Percentiles rank a stretch among this genome's conserved stretches.
Conservation (phyloP, 202 grass and related monocot species). For the Panicum virgatum region DNA sequence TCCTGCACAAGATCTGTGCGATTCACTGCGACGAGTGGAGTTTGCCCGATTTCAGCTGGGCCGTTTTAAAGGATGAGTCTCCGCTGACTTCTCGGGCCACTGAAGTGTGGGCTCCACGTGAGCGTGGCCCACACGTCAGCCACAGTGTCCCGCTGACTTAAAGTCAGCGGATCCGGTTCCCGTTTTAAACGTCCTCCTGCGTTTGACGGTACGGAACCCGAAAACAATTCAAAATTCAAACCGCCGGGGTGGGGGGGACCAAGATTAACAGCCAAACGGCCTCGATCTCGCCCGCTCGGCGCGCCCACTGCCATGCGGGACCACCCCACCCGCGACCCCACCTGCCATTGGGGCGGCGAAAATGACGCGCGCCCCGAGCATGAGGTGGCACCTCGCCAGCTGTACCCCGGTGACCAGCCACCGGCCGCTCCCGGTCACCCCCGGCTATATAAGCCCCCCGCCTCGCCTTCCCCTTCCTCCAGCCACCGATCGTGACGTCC, state of each 20-base stretch:
- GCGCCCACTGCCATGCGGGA: background rate
- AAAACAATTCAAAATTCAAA: slow-evolving; percentile 59
- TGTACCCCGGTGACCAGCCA: slow-evolving; percentile 43
- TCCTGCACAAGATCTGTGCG: background rate
- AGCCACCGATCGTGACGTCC: slow-evolving; percentile 40
- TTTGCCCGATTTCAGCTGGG: background rate
- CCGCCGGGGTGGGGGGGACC: background rate
- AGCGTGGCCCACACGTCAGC: too few species aligned
- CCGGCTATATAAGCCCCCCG: slow-evolving; percentile 37
- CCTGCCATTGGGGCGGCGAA: slow-evolving; percentile 29
- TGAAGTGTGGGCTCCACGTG: too few species aligned
- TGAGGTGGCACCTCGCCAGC: slow-evolving; percentile 51
- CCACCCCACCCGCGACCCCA: background rate
- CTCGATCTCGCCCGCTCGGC: background rate
- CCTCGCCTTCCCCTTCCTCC: slow-evolving; percentile 20
- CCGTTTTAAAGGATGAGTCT: too few species aligned
- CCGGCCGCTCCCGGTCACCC: slow-evolving; percentile 31
- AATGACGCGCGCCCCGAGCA: slow-evolving; percentile 29
- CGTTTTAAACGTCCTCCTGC: slow-evolving; percentile 18
- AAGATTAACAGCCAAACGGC: slow-evolving; percentile 36
- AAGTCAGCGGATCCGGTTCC: too few species aligned
- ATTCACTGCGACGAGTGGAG: background rate
- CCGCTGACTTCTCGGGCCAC: too few species aligned
- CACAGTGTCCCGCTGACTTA: too few species aligned
- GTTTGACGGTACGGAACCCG: slow-evolving; percentile 48